Percentiles rank a stretch among this genome's conserved stretches.
Evolutionary conservation across 148 eudicot genomes (phyloP).

Genomic region (Fallopia convolvulus): DNA sequence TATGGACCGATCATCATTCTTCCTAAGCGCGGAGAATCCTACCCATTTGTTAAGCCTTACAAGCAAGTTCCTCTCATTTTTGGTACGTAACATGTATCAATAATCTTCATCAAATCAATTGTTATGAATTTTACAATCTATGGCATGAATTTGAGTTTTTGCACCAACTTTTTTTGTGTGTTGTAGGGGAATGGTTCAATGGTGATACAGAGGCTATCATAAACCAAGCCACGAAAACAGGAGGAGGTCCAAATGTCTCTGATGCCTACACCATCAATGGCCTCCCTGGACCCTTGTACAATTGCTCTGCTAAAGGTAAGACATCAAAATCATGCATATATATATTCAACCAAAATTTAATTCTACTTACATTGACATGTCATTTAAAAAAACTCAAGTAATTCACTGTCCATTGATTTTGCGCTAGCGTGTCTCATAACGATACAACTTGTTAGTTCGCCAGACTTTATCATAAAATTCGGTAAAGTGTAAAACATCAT

Average conservation of each 20-base stretch:
- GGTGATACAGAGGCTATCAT: slow-evolving; percentile 44
- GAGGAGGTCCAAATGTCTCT: slow-evolving; percentile 54
- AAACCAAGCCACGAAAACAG: slow-evolving; percentile 39
- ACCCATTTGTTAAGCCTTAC: slow-evolving; percentile 45
- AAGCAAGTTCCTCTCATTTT: slow-evolving; percentile 47
- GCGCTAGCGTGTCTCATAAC: no score
- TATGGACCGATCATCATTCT: slow-evolving; percentile 47
- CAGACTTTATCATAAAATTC: no score
- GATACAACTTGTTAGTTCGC: no score
- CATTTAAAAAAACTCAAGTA: no score
- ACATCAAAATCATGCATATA: neutral
- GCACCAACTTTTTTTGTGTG: neutral
- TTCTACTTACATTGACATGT: no score
- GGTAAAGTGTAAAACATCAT: no score
- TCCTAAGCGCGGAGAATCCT: slow-evolving; percentile 30
- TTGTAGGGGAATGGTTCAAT: slow-evolving; percentile 56
- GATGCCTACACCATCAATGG: slow-evolving; percentile 53
- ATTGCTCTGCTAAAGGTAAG: slow-evolving; percentile 45
- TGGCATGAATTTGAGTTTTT: neutral
- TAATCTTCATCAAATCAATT: neutral
- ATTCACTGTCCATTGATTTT: no score
- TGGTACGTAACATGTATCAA: slow-evolving; percentile 21
- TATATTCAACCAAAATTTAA: no score
- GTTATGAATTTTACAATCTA: neutral
- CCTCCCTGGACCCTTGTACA: slow-evolving; percentile 52